Percentiles rank a stretch among this genome's conserved stretches.
These are phyloP conservation scores for Elongisporangium anandrum DNA, from an alignment of 352 stramenopile genomes.

Conservation along the genomic window DNA sequence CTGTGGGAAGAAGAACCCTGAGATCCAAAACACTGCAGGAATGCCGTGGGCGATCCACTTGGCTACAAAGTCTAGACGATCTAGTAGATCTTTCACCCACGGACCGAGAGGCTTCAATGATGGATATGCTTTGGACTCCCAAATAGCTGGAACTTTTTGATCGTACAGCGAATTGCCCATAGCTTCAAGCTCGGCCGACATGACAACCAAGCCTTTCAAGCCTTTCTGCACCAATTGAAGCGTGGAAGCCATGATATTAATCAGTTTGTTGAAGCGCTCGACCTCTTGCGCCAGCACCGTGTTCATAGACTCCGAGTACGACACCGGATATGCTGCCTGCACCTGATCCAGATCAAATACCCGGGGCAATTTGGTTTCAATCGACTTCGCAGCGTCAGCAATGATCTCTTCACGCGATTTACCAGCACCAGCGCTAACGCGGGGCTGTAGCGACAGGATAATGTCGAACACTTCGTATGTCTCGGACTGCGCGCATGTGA, in stretches of 20 bases:
- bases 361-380: conserved; percentile 53
- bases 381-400: conserved; percentile 59
- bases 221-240: conserved; percentile 68
- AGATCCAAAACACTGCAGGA: conserved; percentile 86
- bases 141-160: conserved; percentile 85
- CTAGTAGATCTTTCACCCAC: conserved; percentile 87
- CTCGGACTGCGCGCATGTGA: conserved; percentile 89
- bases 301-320: conserved; percentile 95
- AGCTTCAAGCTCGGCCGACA: conserved; percentile 80
- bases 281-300: conserved; percentile 90
- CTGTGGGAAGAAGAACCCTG: conserved; percentile 91
- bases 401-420: conserved; percentile 81
- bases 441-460: conserved; percentile 75
- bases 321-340: conserved; percentile 82
- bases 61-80: conserved; percentile 66
- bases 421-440: conserved; percentile 55
- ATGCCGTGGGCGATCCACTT: conserved; percentile 77
- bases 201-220: conserved; percentile 79
- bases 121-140: conserved; percentile 88
- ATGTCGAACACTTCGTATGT: conserved; percentile 87
- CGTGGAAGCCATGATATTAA: conserved; percentile 59
- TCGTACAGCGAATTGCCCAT: conserved; percentile 87
- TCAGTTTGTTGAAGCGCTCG: conserved; percentile 80
- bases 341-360: conserved; percentile 81
- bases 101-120: conserved; percentile 86